phyloP scores from a whole-genome alignment of 2,329 filamentous ascomycete species.

The Apiospora hydei region DNA sequence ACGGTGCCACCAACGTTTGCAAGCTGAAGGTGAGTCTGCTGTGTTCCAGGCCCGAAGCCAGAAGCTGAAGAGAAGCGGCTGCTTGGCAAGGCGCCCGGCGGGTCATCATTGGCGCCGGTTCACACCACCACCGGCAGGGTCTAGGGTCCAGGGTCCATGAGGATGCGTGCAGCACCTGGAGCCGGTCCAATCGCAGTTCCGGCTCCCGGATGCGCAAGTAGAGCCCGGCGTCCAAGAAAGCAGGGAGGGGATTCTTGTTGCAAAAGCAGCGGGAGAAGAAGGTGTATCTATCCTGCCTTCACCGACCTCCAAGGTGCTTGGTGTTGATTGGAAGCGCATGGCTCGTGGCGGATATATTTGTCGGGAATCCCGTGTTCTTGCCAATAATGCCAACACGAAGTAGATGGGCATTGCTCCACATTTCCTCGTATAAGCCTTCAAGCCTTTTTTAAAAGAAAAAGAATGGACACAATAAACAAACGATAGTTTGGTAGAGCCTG shows the following conservation, averaged over 20 bases:
- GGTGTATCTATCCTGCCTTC: not conserved
- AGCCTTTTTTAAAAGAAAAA: not conserved
- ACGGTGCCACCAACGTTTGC: not conserved
- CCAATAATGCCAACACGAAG: constrained; percentile 4
- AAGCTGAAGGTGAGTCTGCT: not conserved
- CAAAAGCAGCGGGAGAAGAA: not conserved
- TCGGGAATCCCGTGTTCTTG: not conserved
- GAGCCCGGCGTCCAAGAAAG: no score
- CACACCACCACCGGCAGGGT: not conserved
- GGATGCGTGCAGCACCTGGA: not conserved
- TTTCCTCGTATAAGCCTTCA: constrained; percentile 9
- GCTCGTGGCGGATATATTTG: not conserved
- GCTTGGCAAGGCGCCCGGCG: not conserved
- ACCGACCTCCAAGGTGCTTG: not conserved
- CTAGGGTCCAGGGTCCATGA: not conserved
- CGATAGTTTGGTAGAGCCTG: not conserved
- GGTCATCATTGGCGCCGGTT: not conserved
- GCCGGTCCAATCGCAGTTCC: not conserved
- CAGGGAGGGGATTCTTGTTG: not conserved
- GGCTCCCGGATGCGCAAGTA: not conserved
- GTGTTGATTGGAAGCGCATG: not conserved
- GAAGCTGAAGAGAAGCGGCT: not conserved
- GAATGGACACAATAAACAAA: constrained; percentile 3
- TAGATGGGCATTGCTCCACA: not conserved
- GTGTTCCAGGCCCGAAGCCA: not conserved